Evolutionary conservation across 305 asterid species (phyloP), one percentile per base, ranked within the genome.

Genomic region (Petunia hybrid): DNA sequence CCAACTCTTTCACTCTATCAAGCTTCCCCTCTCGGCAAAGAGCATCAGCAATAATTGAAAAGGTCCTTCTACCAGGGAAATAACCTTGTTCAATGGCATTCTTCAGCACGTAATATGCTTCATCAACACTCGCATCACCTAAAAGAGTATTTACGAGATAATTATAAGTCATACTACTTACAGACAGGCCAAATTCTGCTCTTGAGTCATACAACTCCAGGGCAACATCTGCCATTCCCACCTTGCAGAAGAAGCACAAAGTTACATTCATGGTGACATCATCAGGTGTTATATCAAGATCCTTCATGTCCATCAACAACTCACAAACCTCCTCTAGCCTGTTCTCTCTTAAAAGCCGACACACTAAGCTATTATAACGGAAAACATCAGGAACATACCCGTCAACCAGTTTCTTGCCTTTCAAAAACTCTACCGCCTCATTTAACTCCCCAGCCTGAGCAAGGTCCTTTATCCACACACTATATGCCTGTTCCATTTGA

Each of bases 171-270:
- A 89, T 90, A 76, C 83, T 80, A 81, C 87, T 91, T 55, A 92
- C 88, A 82, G 98, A 91, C 35, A 92, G 88, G 64, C 94, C 97
- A 82, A 90, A 84, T 85, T 92, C 94, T 5, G 69, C 85, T 82
- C 95, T 90, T 6, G 89, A 90, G 83, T 92, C 78, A 82, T 90
- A 94, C 87, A 95, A 88, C 55, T 85, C 90, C 83, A 88, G 9
- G 3, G 98, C 98, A 77, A 90, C 85, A 81, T 92, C 93, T 82
- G 84, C 82, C 92, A 89, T 85, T 73, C 99, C 98, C 13, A 82
- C 89, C 87, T 94, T 95, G 86, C 98, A 92, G 57, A 93, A 91
- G 85, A 95, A 91, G 88, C 97, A 89, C 83, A 94, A 82, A 36
- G 89, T 83, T 65, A 89, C 89, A 85, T 91, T 94, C 97, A 94